phyloP scores from a whole-genome alignment of 768 basidiomycete species.

The Infundibulicybe gibba region DNA sequence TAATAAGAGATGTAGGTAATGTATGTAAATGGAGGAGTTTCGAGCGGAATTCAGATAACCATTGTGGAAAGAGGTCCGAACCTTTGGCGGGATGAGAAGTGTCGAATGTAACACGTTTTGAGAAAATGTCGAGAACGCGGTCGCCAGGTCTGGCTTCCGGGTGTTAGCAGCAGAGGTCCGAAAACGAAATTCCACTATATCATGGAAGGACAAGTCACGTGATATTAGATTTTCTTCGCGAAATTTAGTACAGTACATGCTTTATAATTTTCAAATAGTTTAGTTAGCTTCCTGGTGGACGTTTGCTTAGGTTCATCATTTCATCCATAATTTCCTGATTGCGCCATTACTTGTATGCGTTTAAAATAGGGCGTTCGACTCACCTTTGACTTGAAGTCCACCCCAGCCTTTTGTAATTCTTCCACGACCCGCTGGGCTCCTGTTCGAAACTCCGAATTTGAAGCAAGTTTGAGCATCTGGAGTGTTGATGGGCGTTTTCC shows the following conservation, averaged over 20 bases:
- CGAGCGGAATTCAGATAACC: too few relatives aligned
- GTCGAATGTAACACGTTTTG: too few relatives aligned
- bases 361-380: constrained; percentile 9
- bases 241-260: not conserved
- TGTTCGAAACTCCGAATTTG: constrained; percentile 48
- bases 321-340: constrained; percentile 50
- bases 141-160: too few relatives aligned
- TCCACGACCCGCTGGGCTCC: constrained; percentile 41
- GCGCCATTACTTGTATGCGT: too few relatives aligned
- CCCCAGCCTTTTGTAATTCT: constrained; percentile 54
- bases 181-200: too few relatives aligned
- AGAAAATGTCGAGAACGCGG: too few relatives aligned
- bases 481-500: constrained; percentile 43
- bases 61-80: too few relatives aligned
- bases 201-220: not conserved
- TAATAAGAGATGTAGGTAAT: too few relatives aligned
- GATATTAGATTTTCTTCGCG: not conserved
- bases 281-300: constrained; percentile 11
- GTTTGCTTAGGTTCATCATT: constrained; percentile 22
- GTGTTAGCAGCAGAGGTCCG: too few relatives aligned
- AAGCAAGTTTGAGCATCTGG: constrained; percentile 52
- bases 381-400: constrained; percentile 57
- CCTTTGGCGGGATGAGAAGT: too few relatives aligned
- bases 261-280: not conserved
- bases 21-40: too few relatives aligned